Percentiles rank a stretch among this genome's conserved stretches.
phyloP scores from a whole-genome alignment of 495 filamentous ascomycete genomes.

The Podospora tetraspora region DNA sequence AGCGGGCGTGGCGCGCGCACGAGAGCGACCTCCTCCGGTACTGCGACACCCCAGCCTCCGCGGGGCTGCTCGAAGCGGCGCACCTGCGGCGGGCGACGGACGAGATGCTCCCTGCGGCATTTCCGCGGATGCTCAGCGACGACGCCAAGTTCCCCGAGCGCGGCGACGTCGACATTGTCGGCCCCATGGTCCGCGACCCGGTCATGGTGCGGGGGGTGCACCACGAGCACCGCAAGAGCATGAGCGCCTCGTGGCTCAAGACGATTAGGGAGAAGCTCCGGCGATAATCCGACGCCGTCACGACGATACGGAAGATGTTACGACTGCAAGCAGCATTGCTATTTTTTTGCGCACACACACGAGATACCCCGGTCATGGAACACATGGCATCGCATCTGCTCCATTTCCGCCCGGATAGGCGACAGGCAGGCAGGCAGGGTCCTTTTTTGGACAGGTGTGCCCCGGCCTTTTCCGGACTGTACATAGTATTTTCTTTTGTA shows the following conservation, averaged over 20 bases:
- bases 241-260: constrained; percentile 40
- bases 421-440: not conserved
- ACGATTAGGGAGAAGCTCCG: constrained; percentile 41
- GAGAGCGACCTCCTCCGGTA: constrained; percentile 54
- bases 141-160: constrained; percentile 81
- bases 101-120: constrained; percentile 38
- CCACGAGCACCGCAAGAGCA: constrained; percentile 32
- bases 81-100: constrained; percentile 31
- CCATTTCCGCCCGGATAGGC: not conserved
- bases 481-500: constrained; percentile 11
- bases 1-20: constrained; percentile 61
- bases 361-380: constrained; percentile 13
- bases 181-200: constrained; percentile 72
- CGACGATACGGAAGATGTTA: too few species aligned
- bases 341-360: constrained; percentile 1
- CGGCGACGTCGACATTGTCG: constrained; percentile 86
- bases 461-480: constrained; percentile 14
- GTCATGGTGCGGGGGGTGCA: constrained; percentile 40
- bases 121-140: constrained; percentile 50
- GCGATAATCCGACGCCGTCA: constrained; percentile 12
- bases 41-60: constrained; percentile 36
- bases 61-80: constrained; percentile 25
- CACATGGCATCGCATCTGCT: constrained; percentile 7
- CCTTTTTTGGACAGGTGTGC: constrained; percentile 11
- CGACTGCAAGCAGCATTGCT: not conserved